Conservation (phyloP, 1,139 yeast species). For the Taphrina flavorubra region DNA sequence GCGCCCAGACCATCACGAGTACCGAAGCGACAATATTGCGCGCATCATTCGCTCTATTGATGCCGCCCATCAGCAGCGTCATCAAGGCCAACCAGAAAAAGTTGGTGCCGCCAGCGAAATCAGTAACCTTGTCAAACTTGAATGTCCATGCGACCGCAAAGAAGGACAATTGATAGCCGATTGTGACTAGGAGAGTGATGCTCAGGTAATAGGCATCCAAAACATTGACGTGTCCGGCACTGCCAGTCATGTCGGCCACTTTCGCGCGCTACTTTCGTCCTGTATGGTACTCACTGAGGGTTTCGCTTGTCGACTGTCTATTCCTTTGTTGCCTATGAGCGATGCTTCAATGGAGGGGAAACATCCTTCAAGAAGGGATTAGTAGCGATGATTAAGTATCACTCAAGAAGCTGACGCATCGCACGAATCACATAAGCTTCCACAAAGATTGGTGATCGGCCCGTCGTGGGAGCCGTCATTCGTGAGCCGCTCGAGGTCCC, state of each 20-base stretch:
- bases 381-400: no score
- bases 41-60: constrained; percentile 30
- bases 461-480: background rate
- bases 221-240: constrained; percentile 33
- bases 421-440: constrained; percentile 5
- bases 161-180: constrained; percentile 36
- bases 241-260: background rate
- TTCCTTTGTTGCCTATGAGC: no score
- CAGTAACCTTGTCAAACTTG: constrained; percentile 39
- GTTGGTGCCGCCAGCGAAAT: constrained; percentile 41
- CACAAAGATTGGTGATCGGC: constrained; percentile 1
- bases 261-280: background rate
- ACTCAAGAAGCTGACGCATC: no score
- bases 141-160: constrained; percentile 41
- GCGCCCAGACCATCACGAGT: constrained; percentile 37
- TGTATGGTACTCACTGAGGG: no score
- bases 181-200: constrained; percentile 32
- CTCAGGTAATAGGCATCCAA: constrained; percentile 36
- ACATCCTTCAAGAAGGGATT: no score
- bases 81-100: constrained; percentile 33
- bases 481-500: constrained; percentile 4
- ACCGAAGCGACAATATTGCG: constrained; percentile 38
- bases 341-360: no score
- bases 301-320: no score
- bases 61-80: constrained; percentile 39